Percentiles rank a stretch among this genome's conserved stretches.
Evolutionary conservation across 176 grass and related monocot species (phyloP).

Genomic region (Chrysopogon serrulatus): DNA sequence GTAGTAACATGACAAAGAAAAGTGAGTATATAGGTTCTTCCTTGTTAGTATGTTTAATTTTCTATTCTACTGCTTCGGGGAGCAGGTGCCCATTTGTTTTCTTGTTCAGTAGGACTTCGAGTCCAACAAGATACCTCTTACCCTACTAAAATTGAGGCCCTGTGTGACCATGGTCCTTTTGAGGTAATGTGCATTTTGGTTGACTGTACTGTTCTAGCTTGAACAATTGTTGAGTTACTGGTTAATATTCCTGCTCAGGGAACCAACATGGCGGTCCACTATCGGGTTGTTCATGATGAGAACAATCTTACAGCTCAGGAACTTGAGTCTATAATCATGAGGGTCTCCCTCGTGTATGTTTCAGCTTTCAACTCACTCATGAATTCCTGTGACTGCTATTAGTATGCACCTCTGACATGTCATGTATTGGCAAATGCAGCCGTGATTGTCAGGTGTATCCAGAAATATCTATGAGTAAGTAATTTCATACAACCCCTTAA

Average conservation of each 20-base stretch:
- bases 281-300: neutral
- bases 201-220: neutral
- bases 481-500: no score
- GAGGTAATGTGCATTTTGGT: neutral
- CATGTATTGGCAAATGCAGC: neutral
- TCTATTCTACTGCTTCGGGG: neutral
- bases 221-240: neutral
- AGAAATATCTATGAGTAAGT: neutral
- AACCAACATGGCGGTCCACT: neutral
- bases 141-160: neutral
- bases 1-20: neutral
- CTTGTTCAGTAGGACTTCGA: neutral
- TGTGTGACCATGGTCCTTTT: neutral
- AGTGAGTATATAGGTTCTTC: neutral
- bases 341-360: neutral
- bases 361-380: neutral
- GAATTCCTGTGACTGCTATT: neutral
- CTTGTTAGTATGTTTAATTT: neutral
- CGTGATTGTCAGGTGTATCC: neutral
- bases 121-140: neutral
- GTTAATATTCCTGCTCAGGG: neutral
- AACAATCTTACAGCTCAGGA: neutral
- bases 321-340: neutral
- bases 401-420: neutral
- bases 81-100: neutral